A percentile compares a stretch with the other conserved stretches of the same genome.
Evolutionary conservation across 2,329 filamentous ascomycete genomes (phyloP).

Genomic region (Rhynchosporium graminicola): DNA sequence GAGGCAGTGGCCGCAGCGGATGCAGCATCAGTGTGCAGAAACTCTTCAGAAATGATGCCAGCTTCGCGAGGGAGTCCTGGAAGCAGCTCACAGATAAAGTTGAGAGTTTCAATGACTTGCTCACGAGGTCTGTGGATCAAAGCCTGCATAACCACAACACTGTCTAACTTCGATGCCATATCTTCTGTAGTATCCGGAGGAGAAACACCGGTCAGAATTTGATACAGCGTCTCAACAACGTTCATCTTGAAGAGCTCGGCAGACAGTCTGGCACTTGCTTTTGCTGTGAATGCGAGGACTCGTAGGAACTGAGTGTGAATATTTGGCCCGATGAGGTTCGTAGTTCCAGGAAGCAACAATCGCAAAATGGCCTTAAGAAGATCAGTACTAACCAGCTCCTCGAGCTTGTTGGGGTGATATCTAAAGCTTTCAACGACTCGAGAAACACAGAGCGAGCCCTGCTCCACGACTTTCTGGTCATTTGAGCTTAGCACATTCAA

Average conservation of each 20-base stretch:
- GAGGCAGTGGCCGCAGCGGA: constrained; percentile 47
- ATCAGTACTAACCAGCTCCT: constrained; percentile 87
- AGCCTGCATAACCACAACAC: constrained; percentile 97
- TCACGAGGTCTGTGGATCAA: constrained; percentile 93
- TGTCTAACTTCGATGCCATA: constrained; percentile 84
- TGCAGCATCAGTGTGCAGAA: constrained; percentile 45
- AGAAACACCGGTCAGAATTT: constrained; percentile 94
- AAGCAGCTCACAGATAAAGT: constrained; percentile 93
- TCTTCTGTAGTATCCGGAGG: constrained; percentile 78
- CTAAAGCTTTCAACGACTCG: constrained; percentile 97
- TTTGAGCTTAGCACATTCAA: constrained; percentile 87
- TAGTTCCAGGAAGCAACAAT: constrained; percentile 87
- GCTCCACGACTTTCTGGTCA: constrained; percentile 95
- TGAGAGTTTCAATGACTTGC: constrained; percentile 94
- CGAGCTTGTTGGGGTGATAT: constrained; percentile 81
- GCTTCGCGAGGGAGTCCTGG: constrained; percentile 67
- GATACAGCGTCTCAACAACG: constrained; percentile 94
- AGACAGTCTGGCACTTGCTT: constrained; percentile 82
- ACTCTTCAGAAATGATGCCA: constrained; percentile 48
- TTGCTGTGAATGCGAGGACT: constrained; percentile 85
- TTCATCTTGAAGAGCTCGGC: constrained; percentile 94
- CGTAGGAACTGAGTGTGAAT: constrained; percentile 97
- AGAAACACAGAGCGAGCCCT: constrained; percentile 92
- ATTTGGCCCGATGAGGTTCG: constrained; percentile 88
- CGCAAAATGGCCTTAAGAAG: constrained; percentile 82